Base-by-base conservation (phyloP, 176 grass and related monocot species). In the Ensete ventricosum region DNA sequence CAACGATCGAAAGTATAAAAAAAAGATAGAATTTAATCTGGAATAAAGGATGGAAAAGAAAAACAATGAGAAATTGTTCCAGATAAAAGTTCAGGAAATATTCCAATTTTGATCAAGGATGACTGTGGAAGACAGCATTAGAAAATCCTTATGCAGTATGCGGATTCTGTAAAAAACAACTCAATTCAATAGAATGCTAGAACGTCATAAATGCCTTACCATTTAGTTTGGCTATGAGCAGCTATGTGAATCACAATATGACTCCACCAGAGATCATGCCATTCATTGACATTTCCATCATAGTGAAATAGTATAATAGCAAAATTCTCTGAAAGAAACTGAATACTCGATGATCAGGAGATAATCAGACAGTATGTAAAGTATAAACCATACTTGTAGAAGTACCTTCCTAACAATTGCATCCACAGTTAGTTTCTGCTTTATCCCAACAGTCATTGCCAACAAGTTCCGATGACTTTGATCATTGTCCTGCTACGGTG, bases 281-380 rank as follows among this genome's bases (percentile, higher is more conserved):
- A 96, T 52, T 80, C 89, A 86, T 90, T 83, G 50, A 96, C 87
- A 84, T 90, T 90, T 48, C 87, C 93, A 96, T 96, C 93, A 48
- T 96, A 96, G 81, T 96, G 93, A 84, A 96, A 96, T 43, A 96
- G 81, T 26, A 96, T 92, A 84, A 77, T 83, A 67, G 93, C 92
- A 83, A 96, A 96, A 84, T 90, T 96, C 71, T 96, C 93, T 90
- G 85, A 82, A 90, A 92, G 84, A 96, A 96, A 96, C 93, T 92
- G 87, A 83, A 92, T 77, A 80, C 73, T 66, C 75, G 68, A 88
- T 79, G 76, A 84, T 92, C 84, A 92, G 73, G 83, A 62, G 80
- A 73, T 55, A 58, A 84, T 52, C 58, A 52, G 29, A 19, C 72
- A 59, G 76, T 20, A 67, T 2, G 58, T 51, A 85, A 75, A 85